Evolutionary conservation across 2,329 filamentous ascomycete species (phyloP), one percentile per base, ranked within the genome.

Genomic region (Phyllachora maydis): DNA sequence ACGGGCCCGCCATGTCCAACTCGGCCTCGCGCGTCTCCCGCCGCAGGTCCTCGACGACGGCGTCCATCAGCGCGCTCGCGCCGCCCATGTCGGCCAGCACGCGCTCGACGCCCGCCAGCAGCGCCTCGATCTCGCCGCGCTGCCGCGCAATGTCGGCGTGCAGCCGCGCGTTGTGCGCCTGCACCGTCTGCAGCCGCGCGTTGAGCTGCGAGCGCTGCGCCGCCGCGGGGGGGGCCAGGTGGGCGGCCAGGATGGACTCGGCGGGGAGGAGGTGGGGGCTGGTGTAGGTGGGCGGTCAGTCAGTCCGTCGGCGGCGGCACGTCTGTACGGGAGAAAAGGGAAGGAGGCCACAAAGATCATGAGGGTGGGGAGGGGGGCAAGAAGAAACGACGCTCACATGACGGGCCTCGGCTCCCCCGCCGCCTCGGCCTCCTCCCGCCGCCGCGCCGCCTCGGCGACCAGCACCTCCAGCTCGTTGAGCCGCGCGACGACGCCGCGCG

Each of bases 401-500:
- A 7, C 16, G 16, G n/a, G 7, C 7, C 16, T 18, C n/a, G 21
- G 18, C 13, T 10, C n/a, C n/a, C n/a, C n/a, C n/a, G n/a, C 33
- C 22, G 25, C 25, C 23, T 32, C 29, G 13, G 45, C 40, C 14
- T 46, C 40, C 19, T 42, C 35, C 22, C 48, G 40, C 27, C 53
- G 41, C 25, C 33, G 31, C 23, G 42, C 45, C 4, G 65, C 66
- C 24, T 63, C 59, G 26, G 42, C 47, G 23, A 66, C 51, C 9
- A 72, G 48, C 14, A 34, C 44, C 36, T 72, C 66, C 5, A 71
- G 51, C 39, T 62, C 55, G 39, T 72, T 72, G 7, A 72, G 49
- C 29, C 56, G 56, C 18, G 48, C 46, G 3, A 72, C 54, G 8
- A 70, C 65, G 21, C 53, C 47, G 28, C 65, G 45, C 28, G 50